These are phyloP conservation scores for Solioccasus polychromus DNA, from an alignment of 768 basidiomycete species.

Conservation along the genomic window DNA sequence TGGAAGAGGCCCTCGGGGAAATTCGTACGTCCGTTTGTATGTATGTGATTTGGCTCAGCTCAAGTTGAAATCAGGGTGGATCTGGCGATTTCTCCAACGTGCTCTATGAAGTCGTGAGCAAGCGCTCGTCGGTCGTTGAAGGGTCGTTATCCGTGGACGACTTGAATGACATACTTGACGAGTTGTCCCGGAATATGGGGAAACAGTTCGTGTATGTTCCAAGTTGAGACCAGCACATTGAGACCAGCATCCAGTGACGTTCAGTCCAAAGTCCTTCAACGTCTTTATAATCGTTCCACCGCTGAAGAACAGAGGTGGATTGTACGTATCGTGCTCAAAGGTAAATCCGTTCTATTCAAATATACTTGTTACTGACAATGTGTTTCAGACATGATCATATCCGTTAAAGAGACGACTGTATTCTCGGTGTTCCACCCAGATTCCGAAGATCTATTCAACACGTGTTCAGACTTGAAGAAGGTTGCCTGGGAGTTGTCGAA, in stretches of 20 bases:
- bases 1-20: slow-evolving; percentile 85
- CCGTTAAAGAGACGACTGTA: slow-evolving; percentile 91
- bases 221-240: neutral
- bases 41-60: neutral
- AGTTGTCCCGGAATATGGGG: slow-evolving; percentile 66
- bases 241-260: slow-evolving; percentile 50
- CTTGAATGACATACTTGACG: slow-evolving; percentile 77
- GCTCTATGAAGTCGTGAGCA: slow-evolving; percentile 81
- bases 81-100: slow-evolving; percentile 90
- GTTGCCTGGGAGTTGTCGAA: slow-evolving; percentile 89
- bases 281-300: slow-evolving; percentile 75
- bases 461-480: slow-evolving; percentile 93
- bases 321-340: slow-evolving; percentile 93
- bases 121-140: slow-evolving; percentile 76
- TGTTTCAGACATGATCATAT: slow-evolving; percentile 78
- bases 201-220: slow-evolving; percentile 54
- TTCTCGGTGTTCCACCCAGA: slow-evolving; percentile 92
- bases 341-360: slow-evolving; percentile 35
- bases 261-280: slow-evolving; percentile 72
- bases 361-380: neutral
- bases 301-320: slow-evolving; percentile 94
- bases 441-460: slow-evolving; percentile 91
- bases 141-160: slow-evolving; percentile 78
- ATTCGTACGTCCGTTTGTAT: slow-evolving; percentile 43
- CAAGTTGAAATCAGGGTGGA: slow-evolving; percentile 40